phyloP scores from a whole-genome alignment of 2,329 filamentous ascomycete species.

The Sporothrix dimorphospora region DNA sequence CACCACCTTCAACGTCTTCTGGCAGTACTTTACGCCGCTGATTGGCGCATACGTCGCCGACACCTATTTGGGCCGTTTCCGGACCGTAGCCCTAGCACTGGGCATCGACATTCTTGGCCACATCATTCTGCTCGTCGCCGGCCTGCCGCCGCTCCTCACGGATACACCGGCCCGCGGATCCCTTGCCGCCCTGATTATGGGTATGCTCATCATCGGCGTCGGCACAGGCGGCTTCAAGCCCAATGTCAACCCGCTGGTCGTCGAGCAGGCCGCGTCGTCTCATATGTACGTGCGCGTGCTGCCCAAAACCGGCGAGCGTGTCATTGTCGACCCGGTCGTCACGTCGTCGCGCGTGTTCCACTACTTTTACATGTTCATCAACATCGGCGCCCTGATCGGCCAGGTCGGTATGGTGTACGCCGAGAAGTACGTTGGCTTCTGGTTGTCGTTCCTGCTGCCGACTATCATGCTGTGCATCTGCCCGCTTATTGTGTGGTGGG shows the following conservation, averaged over 20 bases:
- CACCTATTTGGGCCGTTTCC: slow-evolving; percentile 67
- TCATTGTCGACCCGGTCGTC: slow-evolving; percentile 66
- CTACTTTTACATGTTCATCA: slow-evolving; percentile 68
- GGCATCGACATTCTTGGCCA: slow-evolving; percentile 57
- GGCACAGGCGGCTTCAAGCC: slow-evolving; percentile 74
- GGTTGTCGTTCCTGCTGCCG: slow-evolving; percentile 61
- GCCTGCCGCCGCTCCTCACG: background rate
- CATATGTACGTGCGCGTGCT: slow-evolving; percentile 57
- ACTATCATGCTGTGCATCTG: slow-evolving; percentile 60
- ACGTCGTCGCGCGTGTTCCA: slow-evolving; percentile 67
- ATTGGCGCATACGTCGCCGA: slow-evolving; percentile 55
- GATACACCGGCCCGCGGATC: slow-evolving; percentile 43
- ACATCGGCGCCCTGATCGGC: slow-evolving; percentile 58
- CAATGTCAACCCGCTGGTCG: slow-evolving; percentile 70
- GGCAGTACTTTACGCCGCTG: slow-evolving; percentile 63
- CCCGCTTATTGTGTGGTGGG: slow-evolving; percentile 57
- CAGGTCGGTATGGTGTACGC: slow-evolving; percentile 64
- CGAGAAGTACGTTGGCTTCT: slow-evolving; percentile 67
- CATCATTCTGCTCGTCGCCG: slow-evolving; percentile 8
- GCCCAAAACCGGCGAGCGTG: slow-evolving; percentile 57
- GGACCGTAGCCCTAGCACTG: slow-evolving; percentile 68
- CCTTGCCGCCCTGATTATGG: slow-evolving; percentile 66
- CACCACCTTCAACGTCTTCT: slow-evolving; percentile 54
- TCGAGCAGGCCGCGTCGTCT: slow-evolving; percentile 65
- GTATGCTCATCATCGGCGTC: slow-evolving; percentile 54